These are phyloP conservation scores for Mytilinidion resinicola DNA, from an alignment of 495 filamentous ascomycete species.

Conservation along the genomic window DNA sequence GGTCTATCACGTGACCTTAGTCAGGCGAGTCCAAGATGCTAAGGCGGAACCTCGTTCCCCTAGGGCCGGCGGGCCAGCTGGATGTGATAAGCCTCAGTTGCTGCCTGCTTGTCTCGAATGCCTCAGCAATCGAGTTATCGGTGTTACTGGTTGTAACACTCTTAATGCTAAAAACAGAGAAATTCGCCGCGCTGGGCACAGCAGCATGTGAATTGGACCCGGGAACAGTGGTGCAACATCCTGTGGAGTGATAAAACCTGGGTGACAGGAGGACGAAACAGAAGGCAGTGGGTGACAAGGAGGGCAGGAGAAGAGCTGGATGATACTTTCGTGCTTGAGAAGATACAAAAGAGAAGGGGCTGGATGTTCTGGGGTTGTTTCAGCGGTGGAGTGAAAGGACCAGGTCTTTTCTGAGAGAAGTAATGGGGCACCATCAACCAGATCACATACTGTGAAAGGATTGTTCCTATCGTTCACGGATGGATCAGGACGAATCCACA, in stretches of 20 bases:
- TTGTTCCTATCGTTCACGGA: constrained; percentile 13
- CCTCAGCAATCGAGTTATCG: no score
- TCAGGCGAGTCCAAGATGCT: no score
- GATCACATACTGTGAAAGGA: constrained; percentile 8
- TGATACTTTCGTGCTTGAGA: constrained; percentile 23
- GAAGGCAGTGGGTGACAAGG: constrained; percentile 18
- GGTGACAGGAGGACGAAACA: constrained; percentile 10
- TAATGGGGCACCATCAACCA: constrained; percentile 18
- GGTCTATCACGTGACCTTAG: no score
- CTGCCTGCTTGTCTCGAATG: no score
- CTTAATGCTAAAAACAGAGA: background rate
- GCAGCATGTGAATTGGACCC: constrained; percentile 5
- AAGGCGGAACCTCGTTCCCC: no score
- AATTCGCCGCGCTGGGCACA: background rate
- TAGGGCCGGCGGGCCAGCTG: no score
- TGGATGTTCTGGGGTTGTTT: constrained; percentile 32
- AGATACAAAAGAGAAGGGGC: constrained; percentile 17
- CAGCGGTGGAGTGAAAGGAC: constrained; percentile 13
- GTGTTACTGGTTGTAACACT: no score
- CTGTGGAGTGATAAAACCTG: constrained; percentile 21
- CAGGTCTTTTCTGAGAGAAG: constrained; percentile 29
- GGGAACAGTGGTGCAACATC: constrained; percentile 10
- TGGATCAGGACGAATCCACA: constrained; percentile 14
- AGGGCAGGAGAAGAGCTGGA: constrained; percentile 19
- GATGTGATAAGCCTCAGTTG: no score